Evolutionary conservation across 23 red algal genomes (phyloP), one percentile per base, ranked within the genome.

Genomic region (Gracilariopsis chorda): DNA sequence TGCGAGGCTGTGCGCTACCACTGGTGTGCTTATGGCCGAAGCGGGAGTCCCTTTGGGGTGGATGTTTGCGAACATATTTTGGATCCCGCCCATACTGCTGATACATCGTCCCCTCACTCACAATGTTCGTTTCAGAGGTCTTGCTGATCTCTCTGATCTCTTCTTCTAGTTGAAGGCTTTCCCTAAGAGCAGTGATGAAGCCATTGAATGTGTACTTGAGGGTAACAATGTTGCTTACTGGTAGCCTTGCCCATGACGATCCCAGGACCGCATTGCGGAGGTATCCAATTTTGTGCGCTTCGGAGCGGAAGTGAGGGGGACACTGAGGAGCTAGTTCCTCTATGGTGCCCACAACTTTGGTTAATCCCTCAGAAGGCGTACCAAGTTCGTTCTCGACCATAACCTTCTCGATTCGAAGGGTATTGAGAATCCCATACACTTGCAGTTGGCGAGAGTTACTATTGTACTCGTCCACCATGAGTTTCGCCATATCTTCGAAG

Each of bases 1-100:
- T 34, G 7, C 24, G 23, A 12, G 60, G 23, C 3, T 23, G 9
- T 3, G 7, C 2, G 10, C 14, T 11, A 9, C 60, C 2, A 33
- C 7, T 9, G 3, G 23, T 23, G 3, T 11, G 14, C 60, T 65
- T 65, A 3, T 21, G 14, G 23, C 11, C 7, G 59, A 64, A 13
- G 55, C 55, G 23, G 3, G 30, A 3, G 13, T 23, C 23, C 59
- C 59, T 32, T 64, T 23, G 59, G 14, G 43, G 44, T 36, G 49
- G 48, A 35, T 90, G 51, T 43, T 79, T 78, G 23, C 57, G 86
- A 29, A 90, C 46, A 35, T 62, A 48, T n/a, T 69, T 77, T 28
- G 86, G 67, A 63, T 90, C 52, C 11, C 86, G 86, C 24, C 86
- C 67, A 37, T 90, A 90, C 69, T 39, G 48, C 46, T 90, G 86